phyloP scores from a whole-genome alignment of 2,329 filamentous ascomycete species.

The Fonsecaea monophora region DNA sequence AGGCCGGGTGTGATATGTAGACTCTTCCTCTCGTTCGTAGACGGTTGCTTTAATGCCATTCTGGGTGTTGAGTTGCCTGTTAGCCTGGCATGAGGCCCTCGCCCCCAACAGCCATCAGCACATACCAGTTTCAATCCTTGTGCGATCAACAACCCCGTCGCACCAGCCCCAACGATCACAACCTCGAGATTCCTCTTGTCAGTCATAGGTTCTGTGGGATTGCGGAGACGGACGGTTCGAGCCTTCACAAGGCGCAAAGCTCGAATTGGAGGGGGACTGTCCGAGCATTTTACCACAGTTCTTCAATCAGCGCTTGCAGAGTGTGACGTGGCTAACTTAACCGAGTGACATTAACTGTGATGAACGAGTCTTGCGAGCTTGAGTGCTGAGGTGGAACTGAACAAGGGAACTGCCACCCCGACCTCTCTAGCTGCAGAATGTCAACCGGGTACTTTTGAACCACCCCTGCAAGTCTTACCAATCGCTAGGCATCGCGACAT shows the following conservation, averaged over 20 bases:
- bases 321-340: neutral
- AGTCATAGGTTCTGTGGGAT: neutral
- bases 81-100: neutral
- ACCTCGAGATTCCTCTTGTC: constrained; percentile 11
- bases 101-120: neutral
- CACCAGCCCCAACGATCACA: constrained; percentile 26
- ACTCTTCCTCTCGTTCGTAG: constrained; percentile 23
- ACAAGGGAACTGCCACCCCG: too few species aligned
- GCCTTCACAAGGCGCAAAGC: neutral
- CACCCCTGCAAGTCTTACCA: neutral
- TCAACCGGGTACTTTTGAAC: too few species aligned
- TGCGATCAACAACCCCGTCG: constrained; percentile 27
- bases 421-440: too few species aligned
- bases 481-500: neutral
- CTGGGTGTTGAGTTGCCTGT: constrained; percentile 1
- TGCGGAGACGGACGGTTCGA: neutral
- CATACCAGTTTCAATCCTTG: constrained; percentile 32
- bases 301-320: neutral
- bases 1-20: constrained; percentile 21
- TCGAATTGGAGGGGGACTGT: neutral
- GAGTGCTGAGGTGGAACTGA: too few species aligned
- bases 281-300: neutral
- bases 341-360: neutral
- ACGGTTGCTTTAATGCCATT: constrained; percentile 21
- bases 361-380: neutral